These are phyloP conservation scores for Hirschfeldia incana DNA, from an alignment of 345 rosid genomes.

Conservation along the genomic window DNA sequence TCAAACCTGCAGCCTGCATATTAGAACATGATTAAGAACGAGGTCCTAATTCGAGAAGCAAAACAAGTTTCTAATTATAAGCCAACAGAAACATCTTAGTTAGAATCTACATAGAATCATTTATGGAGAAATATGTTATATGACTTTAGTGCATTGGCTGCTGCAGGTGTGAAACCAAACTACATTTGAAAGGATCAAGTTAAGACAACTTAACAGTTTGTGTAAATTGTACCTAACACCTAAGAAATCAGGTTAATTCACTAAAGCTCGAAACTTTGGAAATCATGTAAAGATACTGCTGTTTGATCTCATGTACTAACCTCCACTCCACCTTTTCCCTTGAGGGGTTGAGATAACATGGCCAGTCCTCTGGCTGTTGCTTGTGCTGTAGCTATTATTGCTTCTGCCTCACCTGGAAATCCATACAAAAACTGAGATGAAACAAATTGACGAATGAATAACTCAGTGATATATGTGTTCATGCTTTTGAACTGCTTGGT, in stretches of 20 bases:
- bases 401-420: conserved; percentile 86
- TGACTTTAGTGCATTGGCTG: background rate
- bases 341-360: conserved; percentile 67
- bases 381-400: conserved; percentile 78
- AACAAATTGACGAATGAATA: background rate
- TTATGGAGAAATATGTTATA: background rate
- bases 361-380: conserved; percentile 79
- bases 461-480: background rate
- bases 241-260: background rate
- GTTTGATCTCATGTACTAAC: conserved; percentile 32
- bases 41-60: background rate
- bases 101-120: background rate
- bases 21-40: background rate
- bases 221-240: background rate
- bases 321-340: conserved; percentile 80
- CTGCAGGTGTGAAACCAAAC: background rate
- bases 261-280: background rate
- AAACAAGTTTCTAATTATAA: background rate
- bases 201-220: background rate
- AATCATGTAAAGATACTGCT: conserved; percentile 10
- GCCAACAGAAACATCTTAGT: background rate
- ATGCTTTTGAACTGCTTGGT: too few relatives aligned
- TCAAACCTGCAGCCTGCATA: conserved; percentile 80
- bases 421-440: background rate
- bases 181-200: background rate